Percentiles rank a stretch among this genome's conserved stretches.
Conservation (phyloP, 306 rosid species). For the Inga laurina region DNA sequence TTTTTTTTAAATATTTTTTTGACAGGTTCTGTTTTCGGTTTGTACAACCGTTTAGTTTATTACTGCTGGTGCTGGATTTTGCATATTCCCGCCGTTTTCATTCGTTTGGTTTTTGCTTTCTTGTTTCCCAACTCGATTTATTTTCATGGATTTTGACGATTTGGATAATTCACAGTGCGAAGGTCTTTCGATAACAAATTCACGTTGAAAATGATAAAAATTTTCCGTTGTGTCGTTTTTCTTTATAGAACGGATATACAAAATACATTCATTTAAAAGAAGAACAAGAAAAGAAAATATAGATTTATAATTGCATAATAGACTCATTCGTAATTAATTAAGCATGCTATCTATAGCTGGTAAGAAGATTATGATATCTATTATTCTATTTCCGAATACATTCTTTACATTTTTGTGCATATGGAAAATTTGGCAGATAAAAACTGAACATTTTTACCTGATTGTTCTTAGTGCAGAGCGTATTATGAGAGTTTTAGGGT, state of each 20-base stretch:
- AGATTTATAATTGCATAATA: not conserved
- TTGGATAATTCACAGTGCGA: not conserved
- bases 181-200: not conserved
- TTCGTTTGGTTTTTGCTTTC: not conserved
- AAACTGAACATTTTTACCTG: not conserved
- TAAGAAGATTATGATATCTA: not conserved
- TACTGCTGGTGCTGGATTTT: conserved; percentile 10
- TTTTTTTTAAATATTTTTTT: not conserved
- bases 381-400: not conserved
- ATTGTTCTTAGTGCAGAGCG: not conserved
- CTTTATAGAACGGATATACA: too few relatives aligned
- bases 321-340: not conserved
- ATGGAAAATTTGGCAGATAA: not conserved
- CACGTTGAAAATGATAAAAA: not conserved
- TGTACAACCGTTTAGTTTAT: conserved; percentile 7
- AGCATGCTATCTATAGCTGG: too few relatives aligned
- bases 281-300: too few relatives aligned
- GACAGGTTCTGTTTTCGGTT: conserved; percentile 9
- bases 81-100: not conserved
- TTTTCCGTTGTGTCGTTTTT: too few relatives aligned
- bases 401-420: not conserved
- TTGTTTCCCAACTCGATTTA: not conserved
- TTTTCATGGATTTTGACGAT: not conserved
- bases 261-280: too few relatives aligned
- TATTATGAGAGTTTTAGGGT: not conserved